Evolutionary conservation across 768 basidiomycete genomes (phyloP), one percentile per base, ranked within the genome.

Genomic region (Xerocomellus intermedius): DNA sequence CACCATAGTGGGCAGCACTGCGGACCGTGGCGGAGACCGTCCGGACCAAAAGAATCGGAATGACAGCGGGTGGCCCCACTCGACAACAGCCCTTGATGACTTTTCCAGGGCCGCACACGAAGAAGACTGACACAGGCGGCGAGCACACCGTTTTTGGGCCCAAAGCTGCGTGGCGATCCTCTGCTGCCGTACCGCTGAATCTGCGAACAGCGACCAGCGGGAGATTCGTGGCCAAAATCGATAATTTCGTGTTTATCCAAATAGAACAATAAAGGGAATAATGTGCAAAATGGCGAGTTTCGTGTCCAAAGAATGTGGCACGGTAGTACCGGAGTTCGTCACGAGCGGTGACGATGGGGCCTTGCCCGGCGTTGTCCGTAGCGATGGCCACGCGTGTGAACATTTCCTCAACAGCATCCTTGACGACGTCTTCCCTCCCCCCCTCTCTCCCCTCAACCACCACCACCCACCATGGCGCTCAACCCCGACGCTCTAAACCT

Each of bases 401-500:
- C 72, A 72, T 71, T 68, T 71, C 69, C 72, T 71, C 69, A 71
- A 73, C 69, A 71, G 63, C 66, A 73, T 73, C 72, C 70, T 71
- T 72, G 71, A 72, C 70, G 70, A 72, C 69, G 61, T 72, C 71
- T 66, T 64, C 65, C 64, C 54, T 70, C 50, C 63, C 67, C 56
- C 55, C 61, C 64, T 68, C 63, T 67, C 65, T 70, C 65, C 69
- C 71, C 69, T 68, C 67, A 66, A 64, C 73, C 73, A 65, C 67
- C 63, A 72, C 62, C 66, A 54, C 60, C 55, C 55, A 47, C 53
- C 63, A 73, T 75, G 72, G 67, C 72, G 69, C 70, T 64, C 69
- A 65, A 58, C 47, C 63, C 72, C 64, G 73, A 73, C 64, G 74
- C 75, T 61, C 81, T 83, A 69, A 77, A 76, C 73, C 72, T 82